phyloP scores from a whole-genome alignment of 2,329 filamentous ascomycete species.

The Fusarium sp. region DNA sequence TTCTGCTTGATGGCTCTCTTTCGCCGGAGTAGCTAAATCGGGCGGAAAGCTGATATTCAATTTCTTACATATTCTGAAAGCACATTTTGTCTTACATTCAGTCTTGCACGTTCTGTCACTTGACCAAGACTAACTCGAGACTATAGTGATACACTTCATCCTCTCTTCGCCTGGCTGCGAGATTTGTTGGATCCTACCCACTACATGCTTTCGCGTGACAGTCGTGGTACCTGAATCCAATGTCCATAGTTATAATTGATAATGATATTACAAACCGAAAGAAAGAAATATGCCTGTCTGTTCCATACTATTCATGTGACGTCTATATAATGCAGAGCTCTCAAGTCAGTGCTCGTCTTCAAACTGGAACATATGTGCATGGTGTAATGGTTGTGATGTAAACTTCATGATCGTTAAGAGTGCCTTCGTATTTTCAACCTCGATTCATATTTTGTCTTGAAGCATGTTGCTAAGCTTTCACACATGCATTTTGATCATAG shows the following conservation, averaged over 20 bases:
- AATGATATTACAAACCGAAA: not conserved
- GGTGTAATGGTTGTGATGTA: too few species aligned
- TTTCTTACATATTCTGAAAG: conserved; percentile 99
- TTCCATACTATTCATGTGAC: not conserved
- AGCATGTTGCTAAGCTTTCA: too few species aligned
- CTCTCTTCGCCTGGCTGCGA: too few species aligned
- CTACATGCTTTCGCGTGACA: not conserved
- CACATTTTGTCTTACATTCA: conserved; percentile 18
- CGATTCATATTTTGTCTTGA: not conserved
- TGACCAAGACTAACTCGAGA: conserved; percentile 44
- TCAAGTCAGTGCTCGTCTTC: not conserved
- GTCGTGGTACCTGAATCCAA: not conserved
- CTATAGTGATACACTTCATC: conserved; percentile 29
- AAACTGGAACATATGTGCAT: too few species aligned
- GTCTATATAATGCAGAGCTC: not conserved
- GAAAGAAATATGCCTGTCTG: not conserved
- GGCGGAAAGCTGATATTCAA: conserved; percentile 83
- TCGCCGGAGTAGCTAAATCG: conserved; percentile 90
- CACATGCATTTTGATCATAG: not conserved
- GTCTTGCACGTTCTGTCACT: conserved; percentile 41
- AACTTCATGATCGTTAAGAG: too few species aligned
- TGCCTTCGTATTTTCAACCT: too few species aligned
- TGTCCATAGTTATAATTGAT: not conserved
- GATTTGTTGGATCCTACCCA: too few species aligned
- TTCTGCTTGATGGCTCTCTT: conserved; percentile 83